Evolutionary conservation across 1,284 basidiomycete genomes (phyloP), one percentile per base, ranked within the genome.

Genomic region (Chiua sp.): DNA sequence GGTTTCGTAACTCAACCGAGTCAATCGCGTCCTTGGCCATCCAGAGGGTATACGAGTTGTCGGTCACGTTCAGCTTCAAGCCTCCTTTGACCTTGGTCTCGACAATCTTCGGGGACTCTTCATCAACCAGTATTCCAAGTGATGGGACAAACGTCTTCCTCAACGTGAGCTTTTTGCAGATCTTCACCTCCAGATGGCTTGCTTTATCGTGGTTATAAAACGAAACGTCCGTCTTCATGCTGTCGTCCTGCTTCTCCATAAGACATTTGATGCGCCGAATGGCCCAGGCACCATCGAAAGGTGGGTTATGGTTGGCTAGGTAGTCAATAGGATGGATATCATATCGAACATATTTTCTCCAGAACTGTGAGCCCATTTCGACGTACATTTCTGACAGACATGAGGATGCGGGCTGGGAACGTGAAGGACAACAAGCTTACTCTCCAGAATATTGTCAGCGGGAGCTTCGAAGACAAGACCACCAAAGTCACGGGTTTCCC

Each of bases 391-490:
- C 63, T 64, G 30, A 6, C n/a, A 50, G 3, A 20, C 37, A 44
- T 47, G 1, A 53, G 26, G 6, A 10, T 6, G 30, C 18, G 8
- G 37, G 33, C n/a, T 22, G 42, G 10, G 4, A 49, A 10, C 30
- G 30, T 15, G n/a, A 0, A 3, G 22, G 32, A 11, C 10, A 35
- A 7, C 10, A 18, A 18, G 26, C 60, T 10, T 30, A 73, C 69
- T 71, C 59, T 73, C 59, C 11, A 73, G 63, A 8, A 48, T 11
- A 30, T 61, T 60, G n/a, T 73, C 68, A 35, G 71, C 51, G 3
- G 72, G 72, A 18, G 68, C 64, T 23, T 61, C 30, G 22, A 39
- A 73, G 16, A 73, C 65, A 22, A 53, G 22, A 6, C 52, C 30
- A 32, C 60, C 59, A 8, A 71, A 71, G 7, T 67, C 57, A 7